Conservation (phyloP, 345 rosid species). For the Aurinia saxatilis region DNA sequence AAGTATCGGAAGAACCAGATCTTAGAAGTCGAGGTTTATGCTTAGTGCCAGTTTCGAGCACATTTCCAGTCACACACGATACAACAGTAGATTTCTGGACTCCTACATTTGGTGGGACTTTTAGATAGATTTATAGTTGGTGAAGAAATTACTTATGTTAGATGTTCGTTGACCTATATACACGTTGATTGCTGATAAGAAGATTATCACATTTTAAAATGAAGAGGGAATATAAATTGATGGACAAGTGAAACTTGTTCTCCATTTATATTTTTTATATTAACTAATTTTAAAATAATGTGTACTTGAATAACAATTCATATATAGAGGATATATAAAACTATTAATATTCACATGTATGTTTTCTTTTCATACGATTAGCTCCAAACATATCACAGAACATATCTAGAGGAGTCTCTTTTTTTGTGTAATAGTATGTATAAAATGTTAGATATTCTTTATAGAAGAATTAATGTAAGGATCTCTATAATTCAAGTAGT, state of each 20-base stretch:
- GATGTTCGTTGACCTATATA: conserved; percentile 14
- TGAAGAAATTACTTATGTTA: conserved; percentile 33
- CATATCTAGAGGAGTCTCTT: not conserved
- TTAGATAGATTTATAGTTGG: conserved; percentile 46
- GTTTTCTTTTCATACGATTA: not conserved
- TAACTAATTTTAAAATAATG: conserved; percentile 1
- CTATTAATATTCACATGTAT: conserved; percentile 1
- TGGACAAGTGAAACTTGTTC: conserved; percentile 12
- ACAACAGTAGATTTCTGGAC: conserved; percentile 76
- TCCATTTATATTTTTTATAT: conserved; percentile 1
- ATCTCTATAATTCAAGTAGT: conserved; percentile 2
- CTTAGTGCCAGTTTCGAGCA: conserved; percentile 85
- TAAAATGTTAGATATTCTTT: not conserved
- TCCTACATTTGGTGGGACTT: conserved; percentile 97
- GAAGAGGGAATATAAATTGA: conserved; percentile 3
- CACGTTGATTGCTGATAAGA: conserved; percentile 16
- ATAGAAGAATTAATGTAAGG: conserved; percentile 8
- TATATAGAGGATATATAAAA: not conserved
- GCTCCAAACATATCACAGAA: not conserved
- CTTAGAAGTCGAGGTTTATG: conserved; percentile 90
- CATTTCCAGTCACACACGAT: conserved; percentile 85
- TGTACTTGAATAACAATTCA: not conserved
- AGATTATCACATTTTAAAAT: conserved; percentile 8
- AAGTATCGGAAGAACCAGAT: conserved; percentile 66
- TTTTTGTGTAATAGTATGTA: not conserved